Conservation (phyloP, 2,329 filamentous ascomycete genomes). For the Neofusicoccum kwambonambiense region DNA sequence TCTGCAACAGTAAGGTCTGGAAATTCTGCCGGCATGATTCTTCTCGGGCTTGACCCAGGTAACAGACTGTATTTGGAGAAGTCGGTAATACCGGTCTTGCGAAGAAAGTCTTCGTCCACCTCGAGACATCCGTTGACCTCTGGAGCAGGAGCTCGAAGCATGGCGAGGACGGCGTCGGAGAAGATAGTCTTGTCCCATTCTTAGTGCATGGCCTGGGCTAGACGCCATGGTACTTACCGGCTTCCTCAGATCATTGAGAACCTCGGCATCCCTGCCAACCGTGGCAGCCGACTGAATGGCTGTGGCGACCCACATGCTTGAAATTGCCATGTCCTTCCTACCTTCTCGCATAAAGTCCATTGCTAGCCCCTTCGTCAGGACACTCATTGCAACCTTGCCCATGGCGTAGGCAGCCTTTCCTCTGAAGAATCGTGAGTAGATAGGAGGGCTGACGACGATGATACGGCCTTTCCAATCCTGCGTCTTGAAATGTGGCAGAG, state of each 20-base stretch:
- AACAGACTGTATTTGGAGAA: slow-evolving; percentile 74
- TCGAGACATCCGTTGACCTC: slow-evolving; percentile 69
- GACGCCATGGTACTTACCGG: slow-evolving; percentile 38
- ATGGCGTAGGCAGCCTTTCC: slow-evolving; percentile 84
- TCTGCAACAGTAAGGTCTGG: slow-evolving; percentile 72
- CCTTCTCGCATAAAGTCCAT: slow-evolving; percentile 76
- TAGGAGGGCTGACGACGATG: slow-evolving; percentile 78
- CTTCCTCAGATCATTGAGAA: slow-evolving; percentile 61
- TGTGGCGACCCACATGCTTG: slow-evolving; percentile 77
- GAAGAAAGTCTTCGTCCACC: slow-evolving; percentile 79
- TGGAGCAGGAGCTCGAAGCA: slow-evolving; percentile 60
- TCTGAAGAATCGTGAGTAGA: slow-evolving; percentile 80
- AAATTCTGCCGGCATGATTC: slow-evolving; percentile 74
- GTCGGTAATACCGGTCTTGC: slow-evolving; percentile 64
- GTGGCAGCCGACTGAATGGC: slow-evolving; percentile 79
- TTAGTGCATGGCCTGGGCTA: slow-evolving; percentile 13
- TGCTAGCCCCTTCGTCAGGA: slow-evolving; percentile 75
- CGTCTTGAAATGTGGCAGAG: slow-evolving; percentile 63
- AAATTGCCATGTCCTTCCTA: slow-evolving; percentile 68
- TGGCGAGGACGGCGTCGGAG: slow-evolving; percentile 73
- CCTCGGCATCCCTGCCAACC: slow-evolving; percentile 47
- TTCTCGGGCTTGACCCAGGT: slow-evolving; percentile 59
- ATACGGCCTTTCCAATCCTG: slow-evolving; percentile 61
- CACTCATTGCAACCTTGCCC: slow-evolving; percentile 77
- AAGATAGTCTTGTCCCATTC: slow-evolving; percentile 58